Base-by-base conservation (phyloP, 169 alveolate species). In the Cryptosporidium xiaoi region DNA sequence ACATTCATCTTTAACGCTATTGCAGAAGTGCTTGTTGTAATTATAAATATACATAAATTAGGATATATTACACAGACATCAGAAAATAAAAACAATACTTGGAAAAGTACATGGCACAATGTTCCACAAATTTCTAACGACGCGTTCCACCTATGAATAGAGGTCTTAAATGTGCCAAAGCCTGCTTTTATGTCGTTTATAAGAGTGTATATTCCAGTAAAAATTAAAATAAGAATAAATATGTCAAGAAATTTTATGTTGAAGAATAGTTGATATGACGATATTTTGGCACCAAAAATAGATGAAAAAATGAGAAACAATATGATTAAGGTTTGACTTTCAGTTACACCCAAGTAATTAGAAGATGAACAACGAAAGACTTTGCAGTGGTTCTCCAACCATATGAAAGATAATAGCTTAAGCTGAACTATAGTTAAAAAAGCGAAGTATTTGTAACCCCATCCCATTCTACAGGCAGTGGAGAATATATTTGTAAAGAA, bases 1-100 rank as follows among this genome's bases (percentile, higher is more conserved):
- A 77, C 87, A 44, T 77, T 77, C 87, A 77, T 77, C 56, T 71
- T 77, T 36, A 77, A 51, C 15, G 71, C 87, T 44, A 77, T 44
- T 29, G 64, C 56, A 12, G 87, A 77, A 60, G 77, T 77, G 24
- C 87, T 77, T 8, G 87, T 77, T 1, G 71, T 62, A 33, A 77
- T 29, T 29, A 77, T 46, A 34, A 40, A 60, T 31, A 77, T 10
- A 8, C 77, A 56, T 13, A 29, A 34, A 2, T 46, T 56, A 12
- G 87, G 87, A 36, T 46, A 77, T 15, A 7, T 60, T 5, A 3
- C 13, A 56, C 46, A 77, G 8, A 66, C 51, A 18, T 24, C 34
- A 24, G 87, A 77, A 20, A 44, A 24, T 13, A 77, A 36, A 24
- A 77, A 77, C n/a, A 77, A 31, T 36, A 77, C 40, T 77, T 77